Base-by-base conservation (phyloP, 2,329 filamentous ascomycete species). In the Dactylellina sp. region DNA sequence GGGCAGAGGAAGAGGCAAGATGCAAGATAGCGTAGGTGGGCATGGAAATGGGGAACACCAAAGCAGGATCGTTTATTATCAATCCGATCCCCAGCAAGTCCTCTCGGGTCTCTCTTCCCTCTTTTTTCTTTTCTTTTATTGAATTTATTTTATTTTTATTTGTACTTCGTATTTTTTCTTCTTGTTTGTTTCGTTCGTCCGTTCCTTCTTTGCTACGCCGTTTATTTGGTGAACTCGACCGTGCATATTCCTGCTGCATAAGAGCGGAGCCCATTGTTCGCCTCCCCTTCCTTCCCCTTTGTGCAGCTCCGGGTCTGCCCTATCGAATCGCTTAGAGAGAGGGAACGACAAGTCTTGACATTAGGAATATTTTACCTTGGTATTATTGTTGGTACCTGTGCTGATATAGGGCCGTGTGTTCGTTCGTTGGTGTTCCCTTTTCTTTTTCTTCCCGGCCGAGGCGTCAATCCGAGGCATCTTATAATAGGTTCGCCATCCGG, bases 311-410 rank as follows among this genome's bases (percentile, higher is more conserved):
- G 70, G 68, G 61, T 62, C 61, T 66, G 70, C 70, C 70, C 70
- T 74, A 74, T 74, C 68, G 68, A 65, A 60, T 72, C 70, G 70
- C 70, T 74, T 74, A 74, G 61, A 62, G 61, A 62, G 42, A 63
- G 60, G 68, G 70, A 74, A 65, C 68, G 68, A 72, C 68, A 59
- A 72, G 49, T 52, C 50, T 60, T 49, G 52, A 60, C 46, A 44
- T 50, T 32, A 60, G 35, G 42, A 57, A 40, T 28, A 61, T 57
- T 71, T 46, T 46, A 62, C 65, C 56, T 66, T 66, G 63, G 63
- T 66, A 50, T 68, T 68, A 68, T 68, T 68, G 44, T 53, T 25
- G n/a, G 37, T 44, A 52, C 53, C 18, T 39, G 59, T 4, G 32
- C 32, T 47, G 46, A 60, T 68, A 60, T 68, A 68, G 63, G 53